Base-by-base conservation (phyloP, 2,329 filamentous ascomycete species). In the Pseudogymnoascus sp. region DNA sequence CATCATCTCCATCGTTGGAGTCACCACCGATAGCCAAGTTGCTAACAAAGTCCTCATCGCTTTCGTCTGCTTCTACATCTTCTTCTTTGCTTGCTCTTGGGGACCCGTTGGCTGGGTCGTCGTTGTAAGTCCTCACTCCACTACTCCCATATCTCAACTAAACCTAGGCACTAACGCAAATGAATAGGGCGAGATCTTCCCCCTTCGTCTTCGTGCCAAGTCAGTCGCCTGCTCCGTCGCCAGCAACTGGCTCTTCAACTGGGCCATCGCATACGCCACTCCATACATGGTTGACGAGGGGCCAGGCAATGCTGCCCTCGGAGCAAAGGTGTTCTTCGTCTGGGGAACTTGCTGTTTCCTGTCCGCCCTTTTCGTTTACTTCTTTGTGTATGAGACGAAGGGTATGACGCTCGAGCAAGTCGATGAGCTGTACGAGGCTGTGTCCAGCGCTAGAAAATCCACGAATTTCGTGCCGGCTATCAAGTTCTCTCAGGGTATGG, bases 81-180 rank as follows among this genome's bases (percentile, higher is more conserved):
- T 89, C 78, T 89, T 89, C 79, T 90, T 90, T 71, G 88, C 88
- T 8, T 82, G 84, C 3, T 88, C 86, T 0, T 90, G 88, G 87
- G 88, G 88, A 2, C 88, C 88, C 0, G 86, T 88, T 22, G 82
- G 82, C 0, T 90, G 88, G 88, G 87, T 87, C 61, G 84, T 89
- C 70, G 92, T 93, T 71, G 40, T 46, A 46, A 46, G 40, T 46
- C 10, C 40, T 46, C 22, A 16, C 22, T 16, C 6, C 40, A 16
- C 22, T 46, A 16, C 22, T 46, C 40, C 40, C n/a, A 46, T 46
- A 24, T 24, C 40, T 46, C 16, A 16, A 46, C 40, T 46, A 12
- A 46, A 16, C 40, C 40, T 24, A 46, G 28, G 28, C 28, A 31
- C 28, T 31, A 31, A 31, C 28, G 28, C 28, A 31, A 31, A 46